Evolutionary conservation across 805 yeast genomes (phyloP), one percentile per base, ranked within the genome.

Genomic region (Yamadazyma insecticola): DNA sequence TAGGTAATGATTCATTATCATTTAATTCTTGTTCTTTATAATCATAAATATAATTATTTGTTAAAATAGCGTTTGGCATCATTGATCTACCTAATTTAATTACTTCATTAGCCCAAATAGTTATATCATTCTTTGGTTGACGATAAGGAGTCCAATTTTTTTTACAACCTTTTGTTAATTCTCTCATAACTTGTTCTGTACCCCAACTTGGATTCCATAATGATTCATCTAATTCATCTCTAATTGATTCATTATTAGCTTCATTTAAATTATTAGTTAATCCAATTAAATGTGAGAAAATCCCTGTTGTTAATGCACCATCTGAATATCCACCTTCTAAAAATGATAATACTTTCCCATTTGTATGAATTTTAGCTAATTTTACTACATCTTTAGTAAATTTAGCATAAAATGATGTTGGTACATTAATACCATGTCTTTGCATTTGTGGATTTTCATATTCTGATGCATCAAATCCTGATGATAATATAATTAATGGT

Each of bases 251-350:
- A 18, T 16, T 28, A 17, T 51, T 52, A 13, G 24, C 18, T 4
- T 43, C 41, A 10, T 36, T 36, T 31, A 64, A 60, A 32, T 62
- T 60, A 17, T 64, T 62, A 30, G 78, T 81, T 30, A 85, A 51
- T 0, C 94, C 95, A 22, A 81, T 73, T 33, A 85, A 57, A 51
- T 85, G 94, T 4, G 92, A 74, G 49, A 83, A 81, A 0, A 81
- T 77, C 9, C 95, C 95, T 1, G 92, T 81, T 1, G 79, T 57
- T 12, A 85, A 64, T 0, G 95, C 95, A 3, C 82, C 81, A 46
- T 84, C 88, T 1, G 92, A 80, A 50, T 85, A 85, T 1, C 95
- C 95, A 16, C 95, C 95, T 57, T 85, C 95, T 41, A 85, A 56
- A 14, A 85, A 54, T 1, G 94, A 82, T 0, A 85, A 42, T 0